Evolutionary conservation across 257 asterid genomes (phyloP).

Genomic region (Striga asiatica): DNA sequence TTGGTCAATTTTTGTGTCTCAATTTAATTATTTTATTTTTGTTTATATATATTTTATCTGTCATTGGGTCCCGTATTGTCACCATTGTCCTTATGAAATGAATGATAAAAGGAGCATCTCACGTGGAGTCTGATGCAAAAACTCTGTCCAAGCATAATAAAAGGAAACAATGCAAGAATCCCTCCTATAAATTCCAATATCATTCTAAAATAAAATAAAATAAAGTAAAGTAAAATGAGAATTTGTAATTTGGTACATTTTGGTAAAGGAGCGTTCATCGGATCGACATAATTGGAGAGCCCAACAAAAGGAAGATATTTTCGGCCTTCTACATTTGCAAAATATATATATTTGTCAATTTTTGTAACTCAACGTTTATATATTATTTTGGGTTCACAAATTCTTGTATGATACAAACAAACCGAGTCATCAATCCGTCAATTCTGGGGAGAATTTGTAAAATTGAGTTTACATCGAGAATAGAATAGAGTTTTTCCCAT

Average conservation of each 20-base stretch:
- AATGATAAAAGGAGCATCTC: constrained; percentile 71
- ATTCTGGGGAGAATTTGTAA: no score
- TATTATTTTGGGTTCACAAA: no score
- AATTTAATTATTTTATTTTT: not conserved
- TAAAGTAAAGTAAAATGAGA: not conserved
- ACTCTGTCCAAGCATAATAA: constrained; percentile 50
- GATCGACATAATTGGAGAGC: constrained; percentile 6
- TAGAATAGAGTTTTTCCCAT: no score
- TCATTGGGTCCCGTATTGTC: constrained; percentile 40
- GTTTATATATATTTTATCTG: constrained; percentile 23
- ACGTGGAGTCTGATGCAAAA: constrained; percentile 85
- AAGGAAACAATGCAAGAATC: constrained; percentile 12
- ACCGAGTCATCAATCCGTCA: no score
- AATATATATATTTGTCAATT: no score
- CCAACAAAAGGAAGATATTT: not conserved
- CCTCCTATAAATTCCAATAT: not conserved
- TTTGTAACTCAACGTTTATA: not conserved
- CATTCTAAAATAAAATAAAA: not conserved
- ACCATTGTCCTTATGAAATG: constrained; percentile 71
- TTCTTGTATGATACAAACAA: no score
- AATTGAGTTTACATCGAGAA: no score
- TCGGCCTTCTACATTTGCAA: not conserved
- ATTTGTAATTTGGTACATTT: constrained; percentile 8
- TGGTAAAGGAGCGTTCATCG: constrained; percentile 21
- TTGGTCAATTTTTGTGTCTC: no score